Conservation (phyloP, 2,329 filamentous ascomycete genomes). For the Clonostachys byssicola region DNA sequence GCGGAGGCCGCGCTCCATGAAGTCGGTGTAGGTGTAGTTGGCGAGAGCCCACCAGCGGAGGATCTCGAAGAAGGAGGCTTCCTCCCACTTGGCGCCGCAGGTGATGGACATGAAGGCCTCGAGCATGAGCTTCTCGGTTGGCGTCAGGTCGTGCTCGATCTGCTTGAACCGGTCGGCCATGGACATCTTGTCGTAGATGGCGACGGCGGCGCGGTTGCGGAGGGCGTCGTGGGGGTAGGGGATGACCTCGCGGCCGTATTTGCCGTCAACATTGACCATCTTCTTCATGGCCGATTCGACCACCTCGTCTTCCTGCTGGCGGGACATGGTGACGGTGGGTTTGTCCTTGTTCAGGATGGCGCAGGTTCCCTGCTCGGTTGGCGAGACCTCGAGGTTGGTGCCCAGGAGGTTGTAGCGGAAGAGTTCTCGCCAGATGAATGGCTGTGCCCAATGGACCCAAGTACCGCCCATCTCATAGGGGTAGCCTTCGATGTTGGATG, state of each 20-base stretch:
- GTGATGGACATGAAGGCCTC: conserved; percentile 12
- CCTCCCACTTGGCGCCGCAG: conserved; percentile 17
- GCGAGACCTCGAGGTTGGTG: conserved; percentile 14
- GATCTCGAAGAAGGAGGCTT: conserved; percentile 11
- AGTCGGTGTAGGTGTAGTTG: conserved; percentile 11
- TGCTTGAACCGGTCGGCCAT: conserved; percentile 16
- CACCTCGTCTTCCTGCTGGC: conserved; percentile 8
- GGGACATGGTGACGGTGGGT: conserved; percentile 9
- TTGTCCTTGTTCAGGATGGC: conserved; percentile 6
- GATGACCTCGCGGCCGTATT: conserved; percentile 13
- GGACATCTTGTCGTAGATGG: conserved; percentile 14
- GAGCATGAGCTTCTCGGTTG: conserved; percentile 11
- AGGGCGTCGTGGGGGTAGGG: conserved; percentile 13
- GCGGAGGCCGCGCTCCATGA: conserved; percentile 9
- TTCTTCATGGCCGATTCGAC: conserved; percentile 15
- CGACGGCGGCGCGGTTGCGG: conserved; percentile 5
- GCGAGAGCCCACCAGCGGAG: conserved; percentile 11
- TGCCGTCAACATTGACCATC: conserved; percentile 19
- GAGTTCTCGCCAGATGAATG: conserved; percentile 28
- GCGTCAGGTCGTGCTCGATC: conserved; percentile 20
- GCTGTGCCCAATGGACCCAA: conserved; percentile 18
- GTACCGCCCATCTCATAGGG: conserved; percentile 36
- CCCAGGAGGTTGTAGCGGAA: conserved; percentile 32
- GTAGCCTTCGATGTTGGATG: conserved; percentile 25
- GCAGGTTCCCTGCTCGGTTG: conserved; percentile 3